These are phyloP conservation scores for Penicillium atrosanguineum DNA, from an alignment of 495 filamentous ascomycete genomes.

Conservation along the genomic window DNA sequence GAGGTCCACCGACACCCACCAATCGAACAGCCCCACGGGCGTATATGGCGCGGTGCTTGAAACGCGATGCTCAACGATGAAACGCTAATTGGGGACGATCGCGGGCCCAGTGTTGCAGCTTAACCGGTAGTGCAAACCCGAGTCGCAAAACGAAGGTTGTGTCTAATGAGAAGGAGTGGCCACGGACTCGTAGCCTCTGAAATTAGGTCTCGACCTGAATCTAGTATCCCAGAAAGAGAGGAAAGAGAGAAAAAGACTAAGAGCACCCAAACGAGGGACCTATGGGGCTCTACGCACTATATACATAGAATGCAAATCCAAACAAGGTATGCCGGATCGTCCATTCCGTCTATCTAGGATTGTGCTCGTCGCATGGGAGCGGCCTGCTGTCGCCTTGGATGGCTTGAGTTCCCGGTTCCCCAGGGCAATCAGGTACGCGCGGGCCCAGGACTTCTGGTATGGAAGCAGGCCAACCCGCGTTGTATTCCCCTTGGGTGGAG, in stretches of 20 bases:
- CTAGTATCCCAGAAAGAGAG: neutral
- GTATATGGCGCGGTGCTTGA: conserved; percentile 25
- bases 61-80: conserved; percentile 34
- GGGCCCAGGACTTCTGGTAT: conserved; percentile 6
- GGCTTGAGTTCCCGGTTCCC: conserved; percentile 5
- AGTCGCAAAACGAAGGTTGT: neutral
- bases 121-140: conserved; percentile 1
- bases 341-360: conserved; percentile 21
- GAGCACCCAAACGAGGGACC: neutral
- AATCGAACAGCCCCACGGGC: conserved; percentile 21
- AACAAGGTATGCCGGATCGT: conserved; percentile 22
- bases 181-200: neutral
- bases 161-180: conserved; percentile 12
- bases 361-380: conserved; percentile 18
- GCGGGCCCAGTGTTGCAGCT: conserved; percentile 21
- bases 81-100: conserved; percentile 28
- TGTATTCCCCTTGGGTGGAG: conserved; percentile 3
- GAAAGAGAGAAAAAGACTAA: neutral
- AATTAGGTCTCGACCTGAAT: neutral
- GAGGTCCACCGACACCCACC: conserved; percentile 19
- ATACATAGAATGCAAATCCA: conserved; percentile 6
- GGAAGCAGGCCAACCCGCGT: neutral
- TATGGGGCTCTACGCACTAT: conserved; percentile 14
- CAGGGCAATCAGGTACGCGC: conserved; percentile 2
- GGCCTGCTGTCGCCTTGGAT: conserved; percentile 4